Evolutionary conservation across 2,329 filamentous ascomycete species (phyloP), one percentile per base, ranked within the genome.

Genomic region (Stagonosporopsis rhizophila): DNA sequence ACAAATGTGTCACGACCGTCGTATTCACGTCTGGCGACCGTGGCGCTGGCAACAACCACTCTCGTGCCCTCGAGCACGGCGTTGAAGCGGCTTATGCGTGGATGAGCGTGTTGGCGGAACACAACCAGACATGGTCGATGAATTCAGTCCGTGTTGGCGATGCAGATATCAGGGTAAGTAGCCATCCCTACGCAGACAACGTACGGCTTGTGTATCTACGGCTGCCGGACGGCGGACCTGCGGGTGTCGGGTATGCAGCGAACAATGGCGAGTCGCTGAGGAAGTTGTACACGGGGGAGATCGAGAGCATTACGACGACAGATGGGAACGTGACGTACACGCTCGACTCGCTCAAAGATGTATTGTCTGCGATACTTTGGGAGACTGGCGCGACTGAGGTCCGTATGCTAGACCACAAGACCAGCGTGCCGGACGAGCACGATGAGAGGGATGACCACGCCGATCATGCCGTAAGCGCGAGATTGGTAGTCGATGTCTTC

Each of bases 161-260:
- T 4, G 44, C 58, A 15, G 23, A 42, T 2, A 38, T 71, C 23
- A 42, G 48, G 5, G 27, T 63, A 6, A 64, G 64, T 15, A 52
- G 48, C 12, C 55, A 61, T 7, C 53, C 49, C 3, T 54, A 47
- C 2, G 47, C 54, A 11, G 50, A 59, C 11, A 64, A 66, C 11
- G 44, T 69, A 14, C 67, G 71, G 39, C 65, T 70, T 19, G 14
- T 71, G 9, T 72, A 69, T 40, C 55, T 73, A 30, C 62, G 68
- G 11, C 56, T 73, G 11, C 69, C 71, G 11, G 62, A 66, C 44
- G 64, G 70, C 38, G 60, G 35, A 12, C 59, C 61, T 19, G 46
- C 57, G 32, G 69, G 70, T 2, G 25, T 56, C 19, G 69, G 70
- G 1, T 69, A 66, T 40, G 42, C 44, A 0, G 41, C 41, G 15